phyloP scores from a whole-genome alignment of 2,329 filamentous ascomycete genomes.

The Colletotrichum truncatum region DNA sequence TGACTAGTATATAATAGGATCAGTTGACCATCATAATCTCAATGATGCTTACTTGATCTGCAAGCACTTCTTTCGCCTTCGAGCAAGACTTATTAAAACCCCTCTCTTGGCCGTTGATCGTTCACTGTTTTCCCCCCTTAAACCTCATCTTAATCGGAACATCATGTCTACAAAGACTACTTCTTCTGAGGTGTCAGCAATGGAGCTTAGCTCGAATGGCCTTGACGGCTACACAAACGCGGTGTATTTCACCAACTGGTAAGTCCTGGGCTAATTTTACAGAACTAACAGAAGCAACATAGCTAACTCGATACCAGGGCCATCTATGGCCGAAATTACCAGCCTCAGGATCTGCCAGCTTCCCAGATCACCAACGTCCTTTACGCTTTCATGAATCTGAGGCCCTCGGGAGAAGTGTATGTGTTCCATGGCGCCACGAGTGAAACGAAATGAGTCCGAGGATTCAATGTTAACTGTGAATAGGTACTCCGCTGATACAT shows the following conservation, averaged over 20 bases:
- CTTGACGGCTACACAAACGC: conserved; percentile 49
- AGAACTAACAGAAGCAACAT: rapidly evolving
- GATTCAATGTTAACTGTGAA: background rate
- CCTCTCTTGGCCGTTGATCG: too few relatives aligned
- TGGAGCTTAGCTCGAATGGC: background rate
- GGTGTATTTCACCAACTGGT: conserved; percentile 62
- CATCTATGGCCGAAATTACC: conserved; percentile 78
- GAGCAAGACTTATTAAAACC: background rate
- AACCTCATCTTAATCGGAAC: background rate
- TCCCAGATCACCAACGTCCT: conserved; percentile 80
- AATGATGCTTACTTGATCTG: background rate
- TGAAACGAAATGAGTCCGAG: too few relatives aligned
- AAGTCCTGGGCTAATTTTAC: too few relatives aligned
- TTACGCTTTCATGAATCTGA: conserved; percentile 83
- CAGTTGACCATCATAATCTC: conserved; percentile 16
- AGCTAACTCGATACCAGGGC: conserved; percentile 53
- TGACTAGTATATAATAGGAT: conserved; percentile 22
- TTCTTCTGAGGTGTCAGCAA: background rate
- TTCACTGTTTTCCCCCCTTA: too few relatives aligned
- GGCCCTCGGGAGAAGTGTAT: conserved; percentile 76
- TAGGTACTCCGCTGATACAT: conserved; percentile 72
- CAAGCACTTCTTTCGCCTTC: background rate
- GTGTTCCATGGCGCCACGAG: too few relatives aligned
- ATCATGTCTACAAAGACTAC: background rate
- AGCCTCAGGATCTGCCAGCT: conserved; percentile 75